Conservation (phyloP, 1,284 basidiomycete genomes). For the Pascua sp. region DNA sequence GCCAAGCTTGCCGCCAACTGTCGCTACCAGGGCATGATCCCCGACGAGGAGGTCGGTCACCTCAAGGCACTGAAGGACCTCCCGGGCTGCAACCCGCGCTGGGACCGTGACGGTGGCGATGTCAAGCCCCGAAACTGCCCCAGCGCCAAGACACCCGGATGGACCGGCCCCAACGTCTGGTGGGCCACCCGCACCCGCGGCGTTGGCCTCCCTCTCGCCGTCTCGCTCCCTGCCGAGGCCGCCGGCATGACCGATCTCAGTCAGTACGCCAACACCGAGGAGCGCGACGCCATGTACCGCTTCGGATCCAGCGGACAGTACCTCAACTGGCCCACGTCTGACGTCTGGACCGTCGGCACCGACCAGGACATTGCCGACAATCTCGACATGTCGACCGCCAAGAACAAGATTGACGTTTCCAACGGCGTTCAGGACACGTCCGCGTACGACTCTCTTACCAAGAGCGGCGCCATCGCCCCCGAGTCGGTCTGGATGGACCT, state of each 20-base stretch:
- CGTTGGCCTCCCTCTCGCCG: background rate
- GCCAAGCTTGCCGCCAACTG: background rate
- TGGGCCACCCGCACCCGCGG: background rate
- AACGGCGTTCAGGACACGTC: background rate
- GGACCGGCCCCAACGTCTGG: constrained; percentile 2
- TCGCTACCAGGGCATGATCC: constrained; percentile 12
- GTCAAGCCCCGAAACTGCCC: constrained; percentile 11
- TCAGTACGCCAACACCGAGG: too few species aligned
- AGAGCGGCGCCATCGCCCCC: background rate
- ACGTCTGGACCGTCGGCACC: background rate
- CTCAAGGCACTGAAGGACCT: constrained; percentile 7
- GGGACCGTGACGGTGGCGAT: constrained; percentile 7
- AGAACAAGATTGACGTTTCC: constrained; percentile 1
- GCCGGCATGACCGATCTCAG: too few species aligned
- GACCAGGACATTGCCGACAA: constrained; percentile 3
- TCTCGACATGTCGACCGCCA: background rate
- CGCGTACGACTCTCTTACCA: background rate
- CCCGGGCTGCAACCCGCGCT: constrained; percentile 15
- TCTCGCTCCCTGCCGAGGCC: background rate
- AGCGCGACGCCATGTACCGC: too few species aligned
- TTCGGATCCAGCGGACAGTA: too few species aligned
- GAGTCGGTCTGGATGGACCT: background rate
- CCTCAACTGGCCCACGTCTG: too few species aligned
- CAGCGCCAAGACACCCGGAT: constrained; percentile 5
- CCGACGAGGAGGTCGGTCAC: constrained; percentile 14